phyloP scores from a whole-genome alignment of 306 rosid species.

The Vachellia pachyceras region DNA sequence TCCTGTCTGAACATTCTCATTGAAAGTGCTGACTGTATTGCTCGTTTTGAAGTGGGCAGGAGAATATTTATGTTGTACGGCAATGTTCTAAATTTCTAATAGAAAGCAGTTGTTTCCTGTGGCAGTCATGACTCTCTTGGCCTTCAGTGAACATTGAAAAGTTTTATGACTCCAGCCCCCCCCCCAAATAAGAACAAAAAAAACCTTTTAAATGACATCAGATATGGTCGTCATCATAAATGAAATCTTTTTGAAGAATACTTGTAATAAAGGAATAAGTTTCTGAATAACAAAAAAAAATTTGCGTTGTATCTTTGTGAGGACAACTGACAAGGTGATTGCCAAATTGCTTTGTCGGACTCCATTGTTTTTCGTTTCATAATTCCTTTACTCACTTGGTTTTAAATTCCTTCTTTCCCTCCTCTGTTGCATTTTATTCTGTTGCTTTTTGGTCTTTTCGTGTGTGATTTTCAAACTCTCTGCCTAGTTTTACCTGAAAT shows the following conservation, averaged over 20 bases:
- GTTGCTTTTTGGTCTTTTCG: conserved; percentile 20
- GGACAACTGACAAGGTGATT: not conserved
- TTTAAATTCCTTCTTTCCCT: conserved; percentile 13
- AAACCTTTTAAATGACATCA: not conserved
- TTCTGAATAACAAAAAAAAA: not conserved
- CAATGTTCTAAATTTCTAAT: not conserved
- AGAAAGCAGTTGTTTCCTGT: not conserved
- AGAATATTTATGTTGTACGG: conserved; percentile 1
- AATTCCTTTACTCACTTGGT: conserved; percentile 1
- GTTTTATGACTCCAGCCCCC: conserved; percentile 1
- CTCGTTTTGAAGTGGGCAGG: conserved; percentile 9
- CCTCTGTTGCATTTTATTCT: conserved; percentile 17
- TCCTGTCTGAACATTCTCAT: conserved; percentile 9
- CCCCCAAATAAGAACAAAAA: not conserved
- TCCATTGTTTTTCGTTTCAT: not conserved
- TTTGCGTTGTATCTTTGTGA: not conserved
- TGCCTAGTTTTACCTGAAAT: no score
- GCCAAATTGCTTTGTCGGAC: not conserved
- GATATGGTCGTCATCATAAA: not conserved
- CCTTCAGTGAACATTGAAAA: conserved; percentile 10
- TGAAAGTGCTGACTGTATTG: conserved; percentile 3
- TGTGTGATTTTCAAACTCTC: not conserved
- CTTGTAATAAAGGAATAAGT: not conserved
- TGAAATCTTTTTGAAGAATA: not conserved
- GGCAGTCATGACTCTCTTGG: not conserved